Percentiles rank a stretch among this genome's conserved stretches.
phyloP scores from a whole-genome alignment of 768 basidiomycete genomes.

The Tubosaeta sp. region DNA sequence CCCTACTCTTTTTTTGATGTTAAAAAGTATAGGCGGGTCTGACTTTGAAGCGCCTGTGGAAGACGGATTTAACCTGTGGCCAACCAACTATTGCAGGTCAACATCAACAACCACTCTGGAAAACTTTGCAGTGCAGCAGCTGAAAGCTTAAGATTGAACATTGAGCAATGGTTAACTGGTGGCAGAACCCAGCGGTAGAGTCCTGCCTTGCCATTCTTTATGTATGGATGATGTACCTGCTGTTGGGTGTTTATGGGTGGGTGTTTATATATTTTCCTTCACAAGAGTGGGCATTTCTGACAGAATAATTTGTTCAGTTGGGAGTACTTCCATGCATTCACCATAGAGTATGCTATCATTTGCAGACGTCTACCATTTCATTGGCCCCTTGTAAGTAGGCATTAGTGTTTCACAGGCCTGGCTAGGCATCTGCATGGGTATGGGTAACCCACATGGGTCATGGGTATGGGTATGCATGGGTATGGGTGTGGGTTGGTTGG shows the following conservation, averaged over 20 bases:
- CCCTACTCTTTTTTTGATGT: not conserved
- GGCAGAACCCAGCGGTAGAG: slow-evolving; percentile 11
- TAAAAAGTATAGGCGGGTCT: not conserved
- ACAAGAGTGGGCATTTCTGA: not conserved
- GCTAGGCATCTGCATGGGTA: no score
- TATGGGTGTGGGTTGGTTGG: no score
- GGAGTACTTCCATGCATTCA: slow-evolving; percentile 18
- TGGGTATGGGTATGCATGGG: no score
- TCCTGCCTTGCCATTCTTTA: not conserved
- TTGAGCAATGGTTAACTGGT: slow-evolving; percentile 2
- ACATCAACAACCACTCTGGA: not conserved
- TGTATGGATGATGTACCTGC: slow-evolving; percentile 3
- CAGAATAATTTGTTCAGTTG: slow-evolving; percentile 10
- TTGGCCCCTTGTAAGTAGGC: slow-evolving; percentile 20
- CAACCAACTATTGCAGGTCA: not conserved
- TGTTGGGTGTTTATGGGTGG: slow-evolving; percentile 18
- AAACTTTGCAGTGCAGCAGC: not conserved
- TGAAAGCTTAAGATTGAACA: no score
- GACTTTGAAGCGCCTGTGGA: not conserved
- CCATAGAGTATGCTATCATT: slow-evolving; percentile 19
- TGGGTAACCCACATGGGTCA: no score
- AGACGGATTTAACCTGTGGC: no score
- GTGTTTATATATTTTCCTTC: not conserved
- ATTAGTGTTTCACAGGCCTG: no score
- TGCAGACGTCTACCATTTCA: slow-evolving; percentile 16